These are phyloP conservation scores for Scenedesmus sp. DNA, from an alignment of 163 green algal genomes.

Conservation along the genomic window DNA sequence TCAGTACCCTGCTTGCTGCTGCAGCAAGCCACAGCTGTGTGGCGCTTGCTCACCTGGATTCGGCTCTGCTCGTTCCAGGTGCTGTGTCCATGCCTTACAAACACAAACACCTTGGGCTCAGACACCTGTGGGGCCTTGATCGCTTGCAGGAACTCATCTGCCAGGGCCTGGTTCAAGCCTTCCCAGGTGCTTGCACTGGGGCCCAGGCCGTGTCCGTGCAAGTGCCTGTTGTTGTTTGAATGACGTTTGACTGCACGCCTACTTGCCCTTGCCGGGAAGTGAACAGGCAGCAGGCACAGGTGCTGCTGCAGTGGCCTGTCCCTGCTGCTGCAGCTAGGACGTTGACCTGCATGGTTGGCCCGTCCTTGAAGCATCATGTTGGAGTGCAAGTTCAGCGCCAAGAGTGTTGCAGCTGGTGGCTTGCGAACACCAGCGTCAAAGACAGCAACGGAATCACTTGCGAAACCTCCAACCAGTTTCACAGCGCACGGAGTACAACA, in stretches of 20 bases:
- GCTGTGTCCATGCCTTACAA: conserved; percentile 77
- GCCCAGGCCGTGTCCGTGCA: not conserved
- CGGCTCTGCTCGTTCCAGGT: conserved; percentile 78
- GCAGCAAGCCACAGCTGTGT: not conserved
- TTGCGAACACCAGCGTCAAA: not conserved
- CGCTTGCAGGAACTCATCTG: conserved; percentile 40
- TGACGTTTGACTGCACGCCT: not conserved
- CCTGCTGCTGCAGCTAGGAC: not conserved
- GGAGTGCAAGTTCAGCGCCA: not conserved
- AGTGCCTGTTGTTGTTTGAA: not conserved
- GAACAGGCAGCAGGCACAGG: not conserved
- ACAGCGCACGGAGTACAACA: not conserved
- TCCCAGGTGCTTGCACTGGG: not conserved
- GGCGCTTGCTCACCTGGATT: conserved; percentile 60
- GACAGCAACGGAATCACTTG: not conserved
- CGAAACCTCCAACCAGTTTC: not conserved
- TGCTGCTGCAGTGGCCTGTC: not conserved
- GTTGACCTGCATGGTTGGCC: not conserved
- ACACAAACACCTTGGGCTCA: conserved; percentile 70
- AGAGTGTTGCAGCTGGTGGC: not conserved
- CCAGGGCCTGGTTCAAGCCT: conserved; percentile 1
- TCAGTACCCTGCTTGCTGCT: too few species aligned
- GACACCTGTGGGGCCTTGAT: conserved; percentile 22
- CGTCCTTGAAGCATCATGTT: not conserved
- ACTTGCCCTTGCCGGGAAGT: not conserved